Evolutionary conservation across 192 early-diverging fungal species (phyloP), one percentile per base, ranked within the genome.

Genomic region (Coemansia sp.): DNA sequence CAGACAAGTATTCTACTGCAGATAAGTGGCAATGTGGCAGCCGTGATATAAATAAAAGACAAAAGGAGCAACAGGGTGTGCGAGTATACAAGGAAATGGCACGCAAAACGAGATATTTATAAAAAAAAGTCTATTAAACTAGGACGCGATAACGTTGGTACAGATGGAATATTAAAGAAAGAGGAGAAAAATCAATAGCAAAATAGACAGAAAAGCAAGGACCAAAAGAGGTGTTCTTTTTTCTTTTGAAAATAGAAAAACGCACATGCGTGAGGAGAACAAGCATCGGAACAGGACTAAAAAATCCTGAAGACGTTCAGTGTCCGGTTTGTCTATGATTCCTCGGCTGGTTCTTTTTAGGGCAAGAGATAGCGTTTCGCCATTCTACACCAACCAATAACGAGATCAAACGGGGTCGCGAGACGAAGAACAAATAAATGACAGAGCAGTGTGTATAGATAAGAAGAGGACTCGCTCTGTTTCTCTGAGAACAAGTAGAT

Each of bases 391-490:
- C 49, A 52, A 21, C 49, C 49, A 52, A 52, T 52, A 19, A 56
- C 22, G 32, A 54, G n/a, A 65, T 26, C 12, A 45, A 26, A 16
- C 8, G 4, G 16, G 9, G 19, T 19, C 48, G 16, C 63, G 56
- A 41, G 43, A 39, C 49, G 51, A 40, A 46, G 47, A 18, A 59
- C 48, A 59, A 46, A 62, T 42, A 46, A 46, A 22, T 7, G 21
- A 46, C 41, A 46, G 45, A 46, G 3, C 37, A 47, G 32, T 45
- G 41, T n/a, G 56, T 32, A 57, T 52, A 43, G 41, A 41, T 56
- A 49, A 7, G 13, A 15, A 45, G 11, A 49, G 47, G 1, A 49
- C 32, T 32, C 32, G 32, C 32, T 32, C 32, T 32, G 32, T 32
- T 32, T 32, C 32, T 32, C 32, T 4, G 32, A 49, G 13, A n/a